Base-by-base conservation (phyloP, 768 basidiomycete species). In the Gelatoporia subvermispora region DNA sequence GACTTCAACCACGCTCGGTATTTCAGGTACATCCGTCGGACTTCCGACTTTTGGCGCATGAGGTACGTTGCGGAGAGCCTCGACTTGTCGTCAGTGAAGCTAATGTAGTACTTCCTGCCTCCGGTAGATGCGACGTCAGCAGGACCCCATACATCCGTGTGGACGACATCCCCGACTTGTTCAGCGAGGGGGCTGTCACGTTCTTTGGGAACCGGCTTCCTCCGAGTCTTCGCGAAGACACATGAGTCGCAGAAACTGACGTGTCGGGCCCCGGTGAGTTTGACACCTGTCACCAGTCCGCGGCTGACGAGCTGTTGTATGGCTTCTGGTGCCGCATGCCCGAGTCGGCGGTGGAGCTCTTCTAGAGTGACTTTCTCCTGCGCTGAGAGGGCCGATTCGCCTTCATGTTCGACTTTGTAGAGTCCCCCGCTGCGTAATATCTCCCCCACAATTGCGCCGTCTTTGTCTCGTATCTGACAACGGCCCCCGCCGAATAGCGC, bases 71-170 rank as follows among this genome's bases (percentile, higher is more conserved):
- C 0, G 46, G 50, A 52, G 9, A 43, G 58, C 7, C 56, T 44
- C 0, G 61, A 55, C n/a, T 52, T 28, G 44, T 68, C 59, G 46
- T 68, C 64, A 1, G 62, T 68, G 50, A 67, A 66, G 1, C 50
- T 52, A 22, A 55, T 39, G 22, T 56, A 65, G 47, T 64, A 65
- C 2, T 39, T 21, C 2, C 49, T 21, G 1, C 56, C 53, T 4
- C 60, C 56, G 11, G 55, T 38, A 1, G 58, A 68, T 8, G 45
- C 42, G 0, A 70, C 53, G 0, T 61, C 63, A 0, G 70, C 63
- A 13, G 73, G 73, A 11, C 73, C 75, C 72, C 75, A 77, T 0
- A 76, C 18, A 47, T 78, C 69, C 2, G 61, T 58, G 48, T 74
- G 68, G 4, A 75, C 47, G 20, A 69, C 63, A 1, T 66, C 64